phyloP scores from a whole-genome alignment of 805 yeast genomes.

The Ogataea kodamae region DNA sequence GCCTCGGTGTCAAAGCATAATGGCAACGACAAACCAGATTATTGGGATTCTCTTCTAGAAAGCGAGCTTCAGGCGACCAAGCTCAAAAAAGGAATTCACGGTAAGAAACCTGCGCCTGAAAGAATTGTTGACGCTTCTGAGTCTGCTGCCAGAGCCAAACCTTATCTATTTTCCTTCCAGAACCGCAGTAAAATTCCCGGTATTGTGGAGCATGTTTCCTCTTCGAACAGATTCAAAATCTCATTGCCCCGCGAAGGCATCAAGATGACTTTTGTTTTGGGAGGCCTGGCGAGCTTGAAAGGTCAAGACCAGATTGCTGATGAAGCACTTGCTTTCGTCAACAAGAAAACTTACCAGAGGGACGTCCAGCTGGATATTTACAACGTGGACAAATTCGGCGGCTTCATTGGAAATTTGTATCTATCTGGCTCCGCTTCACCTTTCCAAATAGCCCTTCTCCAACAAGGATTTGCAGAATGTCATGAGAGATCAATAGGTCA shows the following conservation, averaged over 20 bases:
- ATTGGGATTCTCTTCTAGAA: slow-evolving; percentile 76
- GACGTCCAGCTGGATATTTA: slow-evolving; percentile 68
- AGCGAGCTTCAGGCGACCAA: slow-evolving; percentile 59
- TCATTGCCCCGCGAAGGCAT: slow-evolving; percentile 68
- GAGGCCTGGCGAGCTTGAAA: slow-evolving; percentile 57
- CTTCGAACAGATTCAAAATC: slow-evolving; percentile 66
- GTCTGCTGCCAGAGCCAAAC: slow-evolving; percentile 63
- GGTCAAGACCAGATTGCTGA: slow-evolving; percentile 37
- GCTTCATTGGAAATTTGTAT: slow-evolving; percentile 70
- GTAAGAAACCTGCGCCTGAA: slow-evolving; percentile 54
- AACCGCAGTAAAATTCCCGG: slow-evolving; percentile 64
- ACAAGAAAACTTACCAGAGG: slow-evolving; percentile 60
- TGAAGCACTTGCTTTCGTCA: slow-evolving; percentile 52
- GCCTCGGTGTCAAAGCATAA: slow-evolving; percentile 79
- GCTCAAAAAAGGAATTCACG: slow-evolving; percentile 58
- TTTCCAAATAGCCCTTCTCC: slow-evolving; percentile 53
- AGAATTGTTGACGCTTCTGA: slow-evolving; percentile 80
- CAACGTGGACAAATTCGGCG: slow-evolving; percentile 73
- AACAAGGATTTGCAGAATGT: slow-evolving; percentile 58
- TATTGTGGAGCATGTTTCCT: slow-evolving; percentile 65
- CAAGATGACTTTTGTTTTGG: slow-evolving; percentile 66
- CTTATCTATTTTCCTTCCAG: slow-evolving; percentile 66
- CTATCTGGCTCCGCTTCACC: slow-evolving; percentile 50
- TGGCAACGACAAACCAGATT: slow-evolving; percentile 64
- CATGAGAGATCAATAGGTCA: slow-evolving; percentile 64